Percentiles rank a stretch among this genome's conserved stretches.
These are phyloP conservation scores for Ophiocordyceps camponoti-rufipedis DNA, from an alignment of 2,329 filamentous ascomycete species.

Conservation along the genomic window DNA sequence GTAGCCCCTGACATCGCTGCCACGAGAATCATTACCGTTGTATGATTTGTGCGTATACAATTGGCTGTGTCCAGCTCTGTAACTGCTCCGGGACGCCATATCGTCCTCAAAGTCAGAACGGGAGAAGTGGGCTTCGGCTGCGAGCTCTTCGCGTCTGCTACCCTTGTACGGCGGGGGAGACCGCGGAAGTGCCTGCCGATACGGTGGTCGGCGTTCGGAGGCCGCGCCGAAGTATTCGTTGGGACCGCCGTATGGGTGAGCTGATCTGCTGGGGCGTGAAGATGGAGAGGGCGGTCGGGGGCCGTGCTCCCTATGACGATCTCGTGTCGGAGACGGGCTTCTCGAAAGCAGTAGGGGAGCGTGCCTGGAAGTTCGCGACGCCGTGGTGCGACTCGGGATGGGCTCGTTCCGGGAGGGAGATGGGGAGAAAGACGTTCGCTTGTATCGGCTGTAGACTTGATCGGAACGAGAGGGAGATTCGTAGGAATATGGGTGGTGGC, in stretches of 20 bases:
- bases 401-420: constrained; percentile 7
- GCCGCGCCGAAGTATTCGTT: constrained; percentile 2
- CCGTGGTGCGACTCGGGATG: background rate
- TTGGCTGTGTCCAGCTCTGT: constrained; percentile 22
- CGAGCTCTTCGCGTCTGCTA: constrained; percentile 11
- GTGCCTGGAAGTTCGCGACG: constrained; percentile 4
- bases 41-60: constrained; percentile 18
- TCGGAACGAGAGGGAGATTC: constrained; percentile 9
- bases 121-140: constrained; percentile 16
- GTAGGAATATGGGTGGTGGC: constrained; percentile 8
- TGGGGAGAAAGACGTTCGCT: constrained; percentile 7
- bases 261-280: constrained; percentile 3
- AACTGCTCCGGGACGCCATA: constrained; percentile 24
- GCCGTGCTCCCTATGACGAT: constrained; percentile 2
- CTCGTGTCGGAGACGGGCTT: constrained; percentile 3
- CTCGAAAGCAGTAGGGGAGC: background rate
- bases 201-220: constrained; percentile 3
- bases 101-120: constrained; percentile 32
- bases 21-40: constrained; percentile 13
- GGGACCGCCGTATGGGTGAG: constrained; percentile 4
- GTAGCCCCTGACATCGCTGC: constrained; percentile 17
- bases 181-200: constrained; percentile 8
- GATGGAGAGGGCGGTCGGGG: constrained; percentile 7
- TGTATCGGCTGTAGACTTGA: constrained; percentile 5
- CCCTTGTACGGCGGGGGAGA: constrained; percentile 12